Base-by-base conservation (phyloP, 257 asterid genomes). In the Solanum chiquidenum region DNA sequence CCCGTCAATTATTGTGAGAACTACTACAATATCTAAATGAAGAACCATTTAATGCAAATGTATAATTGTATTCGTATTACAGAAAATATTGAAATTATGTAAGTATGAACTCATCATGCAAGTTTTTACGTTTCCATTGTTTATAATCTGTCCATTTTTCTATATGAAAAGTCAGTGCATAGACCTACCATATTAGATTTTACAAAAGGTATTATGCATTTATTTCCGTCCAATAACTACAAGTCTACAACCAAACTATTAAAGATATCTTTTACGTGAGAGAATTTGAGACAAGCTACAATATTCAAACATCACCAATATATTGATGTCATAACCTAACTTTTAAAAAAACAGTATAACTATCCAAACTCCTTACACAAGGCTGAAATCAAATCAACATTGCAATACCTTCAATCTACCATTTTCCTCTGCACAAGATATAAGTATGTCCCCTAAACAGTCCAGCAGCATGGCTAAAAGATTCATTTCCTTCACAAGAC, bases 401-500 rank as follows among this genome's bases (percentile, higher is more conserved):
- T 62, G 73, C 86, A 85, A 69, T 93, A 97, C 99, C 99, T 94
- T 95, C 85, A 97, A 93, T 90, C 89, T 94, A 87, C 96, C 95
- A 90, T 94, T 96, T 76, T 92, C 98, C 62, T 96, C 97, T 8
- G 95, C 86, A 62, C 98, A 95, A 82, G 94, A 91, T 79, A 25
- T 77, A 73, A 96, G 91, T 83, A 96, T 93, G 87, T 88, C 93
- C 88, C 90, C 98, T 86, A 96, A 87, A 90, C 96, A 96, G 80
- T 94, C 97, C 91, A 97, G 91, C 88, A 97, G 91, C 93, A 93
- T 92, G 64, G 93, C 95, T 90, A 97, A 90, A 86, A 97, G 94
- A 93, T 96, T 92, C 95, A 94, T 92, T 91, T 96, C 99, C 93
- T 94, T 94, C 74, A 97, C 99, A 83, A 97, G 99, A 27, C 96